Evolutionary conservation across 2,329 filamentous ascomycete species (phyloP).

Genomic region (Xylaria sp.): DNA sequence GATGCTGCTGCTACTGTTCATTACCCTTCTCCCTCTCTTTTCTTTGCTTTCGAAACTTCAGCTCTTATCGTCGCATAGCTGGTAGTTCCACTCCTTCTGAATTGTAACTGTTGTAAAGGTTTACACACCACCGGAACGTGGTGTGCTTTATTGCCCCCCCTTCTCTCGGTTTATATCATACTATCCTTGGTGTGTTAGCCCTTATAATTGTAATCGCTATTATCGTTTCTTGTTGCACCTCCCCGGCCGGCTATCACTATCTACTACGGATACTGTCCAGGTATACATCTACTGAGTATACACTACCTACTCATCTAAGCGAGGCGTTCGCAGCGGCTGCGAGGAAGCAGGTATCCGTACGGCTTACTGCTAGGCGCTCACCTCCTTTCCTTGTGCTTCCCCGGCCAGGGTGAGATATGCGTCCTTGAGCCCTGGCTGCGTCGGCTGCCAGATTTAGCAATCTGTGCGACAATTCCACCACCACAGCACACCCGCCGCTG

Average conservation of each 20-base stretch:
- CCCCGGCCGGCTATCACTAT: not conserved
- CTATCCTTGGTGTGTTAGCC: slow-evolving; percentile 7
- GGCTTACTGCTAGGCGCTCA: slow-evolving; percentile 21
- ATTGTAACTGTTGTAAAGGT: not conserved
- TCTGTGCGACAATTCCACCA: slow-evolving; percentile 38
- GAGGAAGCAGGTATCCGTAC: slow-evolving; percentile 29
- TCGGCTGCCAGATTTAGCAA: slow-evolving; percentile 37
- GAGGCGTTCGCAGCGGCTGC: slow-evolving; percentile 34
- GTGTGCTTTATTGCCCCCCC: not conserved
- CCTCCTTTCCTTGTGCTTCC: slow-evolving; percentile 31
- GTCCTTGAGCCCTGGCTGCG: slow-evolving; percentile 35
- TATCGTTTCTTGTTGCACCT: not conserved
- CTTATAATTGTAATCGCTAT: not conserved
- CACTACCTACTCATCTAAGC: slow-evolving; percentile 34
- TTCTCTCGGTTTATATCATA: slow-evolving; percentile 10
- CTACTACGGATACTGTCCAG: too few relatives aligned
- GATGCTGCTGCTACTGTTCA: slow-evolving; percentile 12
- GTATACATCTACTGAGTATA: not conserved
- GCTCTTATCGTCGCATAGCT: slow-evolving; percentile 6
- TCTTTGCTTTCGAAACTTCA: slow-evolving; percentile 1
- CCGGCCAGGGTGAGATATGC: slow-evolving; percentile 29
- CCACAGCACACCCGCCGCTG: not conserved
- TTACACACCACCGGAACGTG: slow-evolving; percentile 2
- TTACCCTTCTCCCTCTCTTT: not conserved
- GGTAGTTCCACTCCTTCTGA: not conserved